phyloP scores from a whole-genome alignment of 345 rosid genomes.

The Pseudoturritis turrita region DNA sequence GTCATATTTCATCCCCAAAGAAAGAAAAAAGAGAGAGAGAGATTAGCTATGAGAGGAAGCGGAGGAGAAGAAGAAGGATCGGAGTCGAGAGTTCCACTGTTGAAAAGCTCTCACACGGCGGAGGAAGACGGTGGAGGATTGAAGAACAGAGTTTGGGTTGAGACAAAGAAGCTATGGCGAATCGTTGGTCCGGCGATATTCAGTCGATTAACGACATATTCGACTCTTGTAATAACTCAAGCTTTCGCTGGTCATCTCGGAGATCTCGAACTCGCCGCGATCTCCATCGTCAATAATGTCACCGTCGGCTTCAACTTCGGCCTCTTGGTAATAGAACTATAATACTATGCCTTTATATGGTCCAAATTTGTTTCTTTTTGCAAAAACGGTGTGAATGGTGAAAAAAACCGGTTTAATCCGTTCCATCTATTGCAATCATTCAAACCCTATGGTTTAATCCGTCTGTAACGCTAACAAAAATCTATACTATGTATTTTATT shows the following conservation, averaged over 20 bases:
- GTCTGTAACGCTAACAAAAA: too few relatives aligned
- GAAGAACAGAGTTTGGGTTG: conserved; percentile 45
- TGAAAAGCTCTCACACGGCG: conserved; percentile 1
- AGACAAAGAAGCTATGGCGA: conserved; percentile 83
- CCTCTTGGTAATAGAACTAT: background rate
- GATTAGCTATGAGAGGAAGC: conserved; percentile 14
- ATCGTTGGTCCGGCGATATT: conserved; percentile 87
- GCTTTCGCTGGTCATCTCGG: background rate
- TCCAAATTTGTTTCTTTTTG: too few relatives aligned
- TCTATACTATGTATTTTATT: too few relatives aligned
- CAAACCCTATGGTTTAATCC: too few relatives aligned
- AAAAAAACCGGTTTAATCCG: too few relatives aligned
- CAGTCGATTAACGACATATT: conserved; percentile 62
- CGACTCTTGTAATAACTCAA: conserved; percentile 60
- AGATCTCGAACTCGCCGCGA: background rate
- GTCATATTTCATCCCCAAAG: background rate
- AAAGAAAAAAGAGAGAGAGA: background rate
- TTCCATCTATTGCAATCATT: too few relatives aligned
- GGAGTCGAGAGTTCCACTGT: conserved; percentile 13
- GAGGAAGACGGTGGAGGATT: conserved; percentile 35
- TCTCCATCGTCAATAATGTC: background rate
- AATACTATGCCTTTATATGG: background rate
- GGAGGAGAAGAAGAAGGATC: conserved; percentile 6
- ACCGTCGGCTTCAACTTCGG: conserved; percentile 70
- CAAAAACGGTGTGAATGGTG: too few relatives aligned